Conservation (phyloP, 164 flowering plant species). For the Nymphaea colorata region DNA sequence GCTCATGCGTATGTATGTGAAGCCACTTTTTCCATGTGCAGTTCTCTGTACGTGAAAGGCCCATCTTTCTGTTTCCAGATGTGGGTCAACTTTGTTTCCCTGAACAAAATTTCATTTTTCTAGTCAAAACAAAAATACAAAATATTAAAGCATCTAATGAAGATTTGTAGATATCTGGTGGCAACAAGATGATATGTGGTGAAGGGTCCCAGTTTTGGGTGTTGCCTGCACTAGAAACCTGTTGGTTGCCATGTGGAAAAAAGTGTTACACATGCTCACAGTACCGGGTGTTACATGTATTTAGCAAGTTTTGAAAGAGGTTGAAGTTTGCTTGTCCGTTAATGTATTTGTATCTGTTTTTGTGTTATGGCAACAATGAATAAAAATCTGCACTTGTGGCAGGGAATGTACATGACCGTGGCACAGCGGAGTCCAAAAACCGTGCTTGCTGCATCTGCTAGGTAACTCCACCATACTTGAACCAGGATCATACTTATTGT, state of each 20-base stretch:
- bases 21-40: neutral
- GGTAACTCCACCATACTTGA: neutral
- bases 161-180: neutral
- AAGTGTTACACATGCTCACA: neutral
- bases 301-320: neutral
- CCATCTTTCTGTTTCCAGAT: neutral
- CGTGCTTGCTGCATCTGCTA: neutral
- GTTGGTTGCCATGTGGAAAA: neutral
- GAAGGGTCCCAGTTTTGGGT: neutral
- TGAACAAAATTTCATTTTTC: neutral
- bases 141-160: no score
- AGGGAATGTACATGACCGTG: neutral
- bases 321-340: neutral
- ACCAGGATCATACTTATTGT: neutral
- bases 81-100: neutral
- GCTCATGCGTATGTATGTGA: neutral
- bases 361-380: neutral
- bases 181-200: neutral
- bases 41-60: no score
- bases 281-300: neutral
- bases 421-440: neutral
- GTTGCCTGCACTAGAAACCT: neutral
- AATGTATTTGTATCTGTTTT: neutral
- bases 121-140: no score
- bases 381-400: neutral